Evolutionary conservation across 306 rosid species (phyloP).

Genomic region (Cucurbita argyrosperma): DNA sequence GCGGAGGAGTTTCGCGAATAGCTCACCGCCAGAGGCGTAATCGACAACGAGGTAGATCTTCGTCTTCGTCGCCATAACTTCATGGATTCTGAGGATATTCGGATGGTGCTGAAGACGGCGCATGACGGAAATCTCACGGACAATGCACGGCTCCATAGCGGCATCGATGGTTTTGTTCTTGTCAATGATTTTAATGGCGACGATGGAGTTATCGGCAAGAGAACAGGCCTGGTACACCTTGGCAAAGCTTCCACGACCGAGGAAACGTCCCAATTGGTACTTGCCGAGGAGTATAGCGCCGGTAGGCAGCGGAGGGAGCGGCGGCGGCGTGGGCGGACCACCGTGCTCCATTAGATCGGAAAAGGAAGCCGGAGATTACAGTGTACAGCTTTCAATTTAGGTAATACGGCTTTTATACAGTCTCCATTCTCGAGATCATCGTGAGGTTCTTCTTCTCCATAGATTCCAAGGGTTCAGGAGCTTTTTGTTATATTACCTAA

Average conservation of each 20-base stretch:
- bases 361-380: neutral
- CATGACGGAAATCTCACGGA: slow-evolving; percentile 75
- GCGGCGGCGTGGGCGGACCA: slow-evolving; percentile 16
- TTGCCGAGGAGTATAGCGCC: slow-evolving; percentile 38
- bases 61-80: slow-evolving; percentile 69
- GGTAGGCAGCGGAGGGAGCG: slow-evolving; percentile 11
- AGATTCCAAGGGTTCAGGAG: neutral
- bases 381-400: neutral
- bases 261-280: slow-evolving; percentile 37
- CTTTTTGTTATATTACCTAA: neutral
- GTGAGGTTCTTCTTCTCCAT: neutral
- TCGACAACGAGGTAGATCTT: slow-evolving; percentile 79
- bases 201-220: slow-evolving; percentile 29
- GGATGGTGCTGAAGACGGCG: slow-evolving; percentile 76
- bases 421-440: neutral
- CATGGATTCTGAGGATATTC: slow-evolving; percentile 53
- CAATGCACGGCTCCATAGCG: slow-evolving; percentile 56
- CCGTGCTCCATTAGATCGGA: slow-evolving; percentile 22
- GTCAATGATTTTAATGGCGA: slow-evolving; percentile 70
- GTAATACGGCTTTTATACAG: neutral
- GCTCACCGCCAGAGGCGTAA: slow-evolving; percentile 77
- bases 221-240: slow-evolving; percentile 66
- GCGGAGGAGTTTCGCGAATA: slow-evolving; percentile 41
- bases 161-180: slow-evolving; percentile 46
- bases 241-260: slow-evolving; percentile 90